Evolutionary conservation across 495 filamentous ascomycete genomes (phyloP).

Genomic region (Lichina pygmaea): DNA sequence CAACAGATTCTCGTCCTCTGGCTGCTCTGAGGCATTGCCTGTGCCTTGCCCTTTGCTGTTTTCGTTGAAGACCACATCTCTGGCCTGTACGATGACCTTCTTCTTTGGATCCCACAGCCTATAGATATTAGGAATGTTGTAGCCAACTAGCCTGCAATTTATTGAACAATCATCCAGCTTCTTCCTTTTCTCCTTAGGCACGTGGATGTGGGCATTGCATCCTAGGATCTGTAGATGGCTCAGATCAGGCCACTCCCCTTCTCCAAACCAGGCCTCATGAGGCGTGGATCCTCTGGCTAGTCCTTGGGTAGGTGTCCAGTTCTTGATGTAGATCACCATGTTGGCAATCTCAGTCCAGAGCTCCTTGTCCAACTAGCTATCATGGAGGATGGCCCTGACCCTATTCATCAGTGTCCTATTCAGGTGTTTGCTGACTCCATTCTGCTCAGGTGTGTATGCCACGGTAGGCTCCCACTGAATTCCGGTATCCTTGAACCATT

Average conservation of each 20-base stretch:
- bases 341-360: not conserved
- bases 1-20: no score
- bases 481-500: not conserved
- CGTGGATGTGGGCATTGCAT: not conserved
- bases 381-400: not conserved
- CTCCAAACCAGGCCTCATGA: conserved; percentile 3
- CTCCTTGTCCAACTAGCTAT: not conserved
- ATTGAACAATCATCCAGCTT: conserved; percentile 1
- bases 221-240: conserved; percentile 2
- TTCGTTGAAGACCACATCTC: not conserved
- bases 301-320: not conserved
- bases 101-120: not conserved
- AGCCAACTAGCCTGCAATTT: not conserved
- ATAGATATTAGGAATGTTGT: not conserved
- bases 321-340: not conserved
- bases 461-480: conserved; percentile 1
- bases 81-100: not conserved
- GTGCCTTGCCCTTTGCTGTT: no score
- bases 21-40: no score
- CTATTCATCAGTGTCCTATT: not conserved
- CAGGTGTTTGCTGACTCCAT: not conserved
- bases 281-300: conserved; percentile 1
- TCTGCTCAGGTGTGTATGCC: conserved; percentile 1
- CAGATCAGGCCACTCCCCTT: conserved; percentile 3
- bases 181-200: not conserved